Percentiles rank a stretch among this genome's conserved stretches.
phyloP scores from a whole-genome alignment of 176 grass and related monocot genomes.

The Triticum timopheevii region DNA sequence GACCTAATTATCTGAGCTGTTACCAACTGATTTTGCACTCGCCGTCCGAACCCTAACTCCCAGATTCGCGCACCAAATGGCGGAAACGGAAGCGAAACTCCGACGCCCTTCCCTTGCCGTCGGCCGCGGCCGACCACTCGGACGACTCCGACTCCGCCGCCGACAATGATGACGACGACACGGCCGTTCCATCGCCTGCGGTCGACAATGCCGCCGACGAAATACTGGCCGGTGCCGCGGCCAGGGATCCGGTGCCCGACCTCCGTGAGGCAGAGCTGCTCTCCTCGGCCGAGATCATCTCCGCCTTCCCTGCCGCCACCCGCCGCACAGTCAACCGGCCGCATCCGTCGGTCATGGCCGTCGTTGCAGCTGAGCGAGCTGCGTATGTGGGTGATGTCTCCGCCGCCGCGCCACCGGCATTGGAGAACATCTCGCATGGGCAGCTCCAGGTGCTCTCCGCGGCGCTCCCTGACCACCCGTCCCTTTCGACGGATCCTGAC shows the following conservation, averaged over 20 bases:
- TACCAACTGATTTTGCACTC: background rate
- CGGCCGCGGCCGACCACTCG: slow-evolving; percentile 10
- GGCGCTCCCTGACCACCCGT: slow-evolving; percentile 64
- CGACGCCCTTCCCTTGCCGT: slow-evolving; percentile 33
- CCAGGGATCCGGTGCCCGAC: slow-evolving; percentile 48
- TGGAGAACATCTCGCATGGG: slow-evolving; percentile 88
- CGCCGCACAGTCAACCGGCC: slow-evolving; percentile 67
- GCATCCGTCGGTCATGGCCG: slow-evolving; percentile 59
- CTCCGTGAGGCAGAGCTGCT: slow-evolving; percentile 69
- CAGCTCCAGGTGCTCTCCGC: slow-evolving; percentile 74
- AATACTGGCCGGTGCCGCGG: background rate
- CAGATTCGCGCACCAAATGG: slow-evolving; percentile 90
- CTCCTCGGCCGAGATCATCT: slow-evolving; percentile 48
- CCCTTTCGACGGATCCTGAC: slow-evolving; percentile 45
- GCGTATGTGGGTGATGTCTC: background rate
- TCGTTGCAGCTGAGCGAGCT: slow-evolving; percentile 59
- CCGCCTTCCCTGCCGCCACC: slow-evolving; percentile 48
- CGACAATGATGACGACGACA: slow-evolving; percentile 31
- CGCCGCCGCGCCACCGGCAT: background rate
- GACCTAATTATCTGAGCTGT: background rate
- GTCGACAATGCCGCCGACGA: background rate
- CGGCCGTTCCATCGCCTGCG: background rate
- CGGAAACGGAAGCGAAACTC: slow-evolving; percentile 82
- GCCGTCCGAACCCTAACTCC: slow-evolving; percentile 11
- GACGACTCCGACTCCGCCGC: slow-evolving; percentile 23